phyloP scores from a whole-genome alignment of 2,329 filamentous ascomycete species.

The Trichoderma hamatum region DNA sequence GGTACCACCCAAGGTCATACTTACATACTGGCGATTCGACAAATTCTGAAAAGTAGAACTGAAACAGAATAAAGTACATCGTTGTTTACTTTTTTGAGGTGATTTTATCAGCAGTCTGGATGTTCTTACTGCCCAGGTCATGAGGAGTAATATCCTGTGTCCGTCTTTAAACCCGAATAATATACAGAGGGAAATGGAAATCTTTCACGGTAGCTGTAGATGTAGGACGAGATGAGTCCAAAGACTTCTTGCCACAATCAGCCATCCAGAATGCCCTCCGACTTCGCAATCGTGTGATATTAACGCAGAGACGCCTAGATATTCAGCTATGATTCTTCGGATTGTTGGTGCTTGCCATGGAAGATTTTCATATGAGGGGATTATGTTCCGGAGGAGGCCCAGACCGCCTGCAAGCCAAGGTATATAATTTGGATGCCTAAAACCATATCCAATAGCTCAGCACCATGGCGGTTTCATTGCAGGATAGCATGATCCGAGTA shows the following conservation, averaged over 20 bases:
- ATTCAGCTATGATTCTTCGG: neutral
- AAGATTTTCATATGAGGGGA: neutral
- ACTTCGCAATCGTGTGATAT: neutral
- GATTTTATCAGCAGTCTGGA: neutral
- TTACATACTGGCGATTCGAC: no score
- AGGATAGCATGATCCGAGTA: slow-evolving; percentile 10
- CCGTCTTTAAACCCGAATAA: neutral
- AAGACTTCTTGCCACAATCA: neutral
- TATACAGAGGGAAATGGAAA: neutral
- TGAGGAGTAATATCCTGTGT: neutral
- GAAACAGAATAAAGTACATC: no score
- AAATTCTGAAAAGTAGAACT: no score
- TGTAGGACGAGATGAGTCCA: neutral
- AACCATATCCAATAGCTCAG: slow-evolving; percentile 17
- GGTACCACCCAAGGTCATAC: no score
- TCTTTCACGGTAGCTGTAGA: neutral
- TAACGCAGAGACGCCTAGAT: neutral
- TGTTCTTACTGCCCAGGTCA: neutral
- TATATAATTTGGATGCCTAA: slow-evolving; percentile 23
- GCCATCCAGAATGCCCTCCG: neutral
- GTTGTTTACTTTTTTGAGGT: neutral
- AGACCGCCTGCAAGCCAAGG: neutral
- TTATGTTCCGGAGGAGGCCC: neutral
- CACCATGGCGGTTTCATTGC: neutral
- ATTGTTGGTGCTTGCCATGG: neutral